Conservation (phyloP, 495 filamentous ascomycete genomes). For the Alectoria sarmentosa region DNA sequence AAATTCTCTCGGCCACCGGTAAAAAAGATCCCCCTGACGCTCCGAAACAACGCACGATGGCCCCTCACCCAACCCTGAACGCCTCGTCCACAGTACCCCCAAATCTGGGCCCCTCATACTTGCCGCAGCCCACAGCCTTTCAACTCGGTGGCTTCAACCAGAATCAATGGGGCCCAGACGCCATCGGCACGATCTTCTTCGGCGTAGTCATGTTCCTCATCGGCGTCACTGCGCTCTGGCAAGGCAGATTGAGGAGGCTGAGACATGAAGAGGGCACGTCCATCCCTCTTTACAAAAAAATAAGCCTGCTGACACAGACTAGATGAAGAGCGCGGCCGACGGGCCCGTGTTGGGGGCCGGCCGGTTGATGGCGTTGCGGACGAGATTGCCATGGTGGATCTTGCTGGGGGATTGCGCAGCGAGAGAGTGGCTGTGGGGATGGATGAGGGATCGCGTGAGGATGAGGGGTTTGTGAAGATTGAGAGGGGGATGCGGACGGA, state of each 20-base stretch:
- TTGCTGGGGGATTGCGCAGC: not conserved
- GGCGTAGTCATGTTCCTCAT: slow-evolving; percentile 20
- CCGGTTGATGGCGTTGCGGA: not conserved
- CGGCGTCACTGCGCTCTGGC: slow-evolving; percentile 9
- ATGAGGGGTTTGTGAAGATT: not conserved
- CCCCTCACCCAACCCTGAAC: not conserved
- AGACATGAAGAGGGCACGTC: not conserved
- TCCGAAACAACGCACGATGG: not conserved
- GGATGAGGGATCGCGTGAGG: not conserved
- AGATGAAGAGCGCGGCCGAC: slow-evolving; percentile 1
- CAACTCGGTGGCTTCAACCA: not conserved
- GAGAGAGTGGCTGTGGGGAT: not conserved
- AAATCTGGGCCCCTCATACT: not conserved
- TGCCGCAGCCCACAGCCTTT: not conserved
- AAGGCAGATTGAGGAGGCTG: not conserved
- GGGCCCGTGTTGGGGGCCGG: not conserved
- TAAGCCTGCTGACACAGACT: not conserved
- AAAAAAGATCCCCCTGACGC: not conserved
- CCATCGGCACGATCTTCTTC: slow-evolving; percentile 17
- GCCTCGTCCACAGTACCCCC: not conserved
- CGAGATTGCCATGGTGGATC: not conserved
- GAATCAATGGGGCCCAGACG: slow-evolving; percentile 13
- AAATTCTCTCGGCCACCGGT: not conserved
- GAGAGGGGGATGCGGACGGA: not conserved
- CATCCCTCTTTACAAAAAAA: not conserved